These are phyloP conservation scores for Blastocrithidia nonstop DNA, from an alignment of 208 protist species.

Conservation along the genomic window DNA sequence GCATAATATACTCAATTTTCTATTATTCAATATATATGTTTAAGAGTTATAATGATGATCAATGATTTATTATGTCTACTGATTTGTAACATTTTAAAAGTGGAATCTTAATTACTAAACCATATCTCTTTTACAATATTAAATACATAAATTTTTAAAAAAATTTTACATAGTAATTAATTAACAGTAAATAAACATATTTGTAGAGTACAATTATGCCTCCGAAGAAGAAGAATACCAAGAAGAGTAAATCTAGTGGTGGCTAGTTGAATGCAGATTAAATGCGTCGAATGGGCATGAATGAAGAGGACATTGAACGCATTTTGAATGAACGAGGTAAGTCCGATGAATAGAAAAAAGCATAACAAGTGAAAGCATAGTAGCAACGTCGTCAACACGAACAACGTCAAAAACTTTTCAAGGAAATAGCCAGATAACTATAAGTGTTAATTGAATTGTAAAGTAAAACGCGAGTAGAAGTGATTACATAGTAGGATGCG, in stretches of 20 bases:
- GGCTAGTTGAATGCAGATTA: slow-evolving; percentile 50
- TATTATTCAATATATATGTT: no score
- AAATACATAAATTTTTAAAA: no score
- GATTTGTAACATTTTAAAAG: no score
- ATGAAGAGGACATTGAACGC: slow-evolving; percentile 44
- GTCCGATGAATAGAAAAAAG: slow-evolving; percentile 35
- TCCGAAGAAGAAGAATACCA: slow-evolving; percentile 30
- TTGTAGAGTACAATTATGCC: no score
- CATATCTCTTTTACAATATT: no score
- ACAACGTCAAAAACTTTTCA: slow-evolving; percentile 13
- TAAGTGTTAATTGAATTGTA: slow-evolving; percentile 12
- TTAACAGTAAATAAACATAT: no score
- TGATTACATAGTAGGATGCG: slow-evolving; percentile 18
- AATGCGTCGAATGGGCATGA: slow-evolving; percentile 67
- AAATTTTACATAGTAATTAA: no score
- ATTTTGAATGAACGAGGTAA: slow-evolving; percentile 51
- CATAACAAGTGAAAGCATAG: slow-evolving; percentile 17
- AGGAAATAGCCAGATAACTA: slow-evolving; percentile 14
- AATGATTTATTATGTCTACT: no score
- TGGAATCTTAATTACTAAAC: no score
- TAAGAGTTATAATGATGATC: no score
- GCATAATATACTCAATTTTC: no score
- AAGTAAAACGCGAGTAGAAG: slow-evolving; percentile 8
- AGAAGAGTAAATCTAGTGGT: slow-evolving; percentile 14
- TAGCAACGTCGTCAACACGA: slow-evolving; percentile 14